Conservation (phyloP, 169 alveolate species). For the Besnoitia besnoiti region DNA sequence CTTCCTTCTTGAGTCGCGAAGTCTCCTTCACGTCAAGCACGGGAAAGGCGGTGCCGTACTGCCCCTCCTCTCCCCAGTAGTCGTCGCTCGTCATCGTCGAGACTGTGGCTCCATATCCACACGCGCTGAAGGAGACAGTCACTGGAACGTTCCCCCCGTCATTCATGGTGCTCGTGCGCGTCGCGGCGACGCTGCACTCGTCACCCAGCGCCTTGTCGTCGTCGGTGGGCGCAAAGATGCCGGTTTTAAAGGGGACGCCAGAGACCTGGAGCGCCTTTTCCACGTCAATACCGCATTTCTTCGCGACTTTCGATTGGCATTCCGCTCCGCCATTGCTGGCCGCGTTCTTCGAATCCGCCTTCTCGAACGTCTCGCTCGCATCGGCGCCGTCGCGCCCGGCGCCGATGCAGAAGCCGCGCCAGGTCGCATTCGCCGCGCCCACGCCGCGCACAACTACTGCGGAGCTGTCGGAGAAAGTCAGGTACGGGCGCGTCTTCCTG, state of each 20-base stretch:
- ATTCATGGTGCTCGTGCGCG: conserved; percentile 16
- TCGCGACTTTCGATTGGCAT: not conserved
- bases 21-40: not conserved
- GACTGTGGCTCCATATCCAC: not conserved
- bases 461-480: conserved; percentile 2
- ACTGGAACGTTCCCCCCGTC: not conserved
- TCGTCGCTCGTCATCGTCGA: not conserved
- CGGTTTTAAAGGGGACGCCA: not conserved
- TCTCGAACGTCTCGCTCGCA: too few species aligned
- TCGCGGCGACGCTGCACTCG: not conserved
- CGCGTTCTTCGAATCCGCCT: not conserved
- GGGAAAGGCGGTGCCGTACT: not conserved
- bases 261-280: not conserved
- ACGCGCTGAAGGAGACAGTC: too few species aligned
- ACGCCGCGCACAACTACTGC: conserved; percentile 9
- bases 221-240: not conserved
- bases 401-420: not conserved
- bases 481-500: not conserved
- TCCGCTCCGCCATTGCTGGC: not conserved
- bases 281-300: not conserved
- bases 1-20: not conserved
- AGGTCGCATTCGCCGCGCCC: conserved; percentile 12
- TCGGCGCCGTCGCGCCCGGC: not conserved
- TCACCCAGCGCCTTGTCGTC: not conserved
- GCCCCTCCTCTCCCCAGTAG: not conserved